These are phyloP conservation scores for Blastocystis sp. DNA, from an alignment of 352 stramenopile genomes.

Conservation along the genomic window DNA sequence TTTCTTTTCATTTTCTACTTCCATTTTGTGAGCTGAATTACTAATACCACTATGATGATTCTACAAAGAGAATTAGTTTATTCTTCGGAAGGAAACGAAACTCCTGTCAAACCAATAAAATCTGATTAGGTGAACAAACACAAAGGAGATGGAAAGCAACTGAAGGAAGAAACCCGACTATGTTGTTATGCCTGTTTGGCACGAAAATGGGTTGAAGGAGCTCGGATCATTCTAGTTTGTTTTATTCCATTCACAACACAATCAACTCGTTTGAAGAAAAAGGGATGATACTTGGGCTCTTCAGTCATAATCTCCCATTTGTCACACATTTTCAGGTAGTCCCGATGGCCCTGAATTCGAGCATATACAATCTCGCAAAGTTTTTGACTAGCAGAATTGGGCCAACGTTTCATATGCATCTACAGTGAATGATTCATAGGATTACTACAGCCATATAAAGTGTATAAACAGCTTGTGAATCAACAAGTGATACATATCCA, in stretches of 20 bases:
- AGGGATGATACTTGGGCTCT: constrained; percentile 10
- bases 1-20: constrained; percentile 22
- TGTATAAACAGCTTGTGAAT: not conserved
- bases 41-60: not conserved
- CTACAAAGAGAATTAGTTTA: not conserved
- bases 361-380: constrained; percentile 57
- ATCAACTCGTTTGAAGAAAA: constrained; percentile 31
- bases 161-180: not conserved
- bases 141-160: not conserved
- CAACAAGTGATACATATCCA: constrained; percentile 45
- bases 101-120: not conserved
- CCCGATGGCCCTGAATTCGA: constrained; percentile 39
- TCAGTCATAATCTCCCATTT: constrained; percentile 42
- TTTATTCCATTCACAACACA: not conserved
- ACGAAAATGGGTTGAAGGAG: not conserved
- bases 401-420: constrained; percentile 56
- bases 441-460: constrained; percentile 29
- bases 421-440: not conserved
- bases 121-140: not conserved
- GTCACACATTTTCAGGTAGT: constrained; percentile 58
- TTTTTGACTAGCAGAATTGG: constrained; percentile 42
- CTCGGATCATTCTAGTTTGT: constrained; percentile 10
- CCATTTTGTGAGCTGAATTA: not conserved
- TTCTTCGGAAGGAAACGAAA: not conserved
- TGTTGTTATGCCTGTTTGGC: not conserved